Evolutionary conservation across 129 eudicot genomes (phyloP), one percentile per base, ranked within the genome.

Genomic region (Lonicera japonica): DNA sequence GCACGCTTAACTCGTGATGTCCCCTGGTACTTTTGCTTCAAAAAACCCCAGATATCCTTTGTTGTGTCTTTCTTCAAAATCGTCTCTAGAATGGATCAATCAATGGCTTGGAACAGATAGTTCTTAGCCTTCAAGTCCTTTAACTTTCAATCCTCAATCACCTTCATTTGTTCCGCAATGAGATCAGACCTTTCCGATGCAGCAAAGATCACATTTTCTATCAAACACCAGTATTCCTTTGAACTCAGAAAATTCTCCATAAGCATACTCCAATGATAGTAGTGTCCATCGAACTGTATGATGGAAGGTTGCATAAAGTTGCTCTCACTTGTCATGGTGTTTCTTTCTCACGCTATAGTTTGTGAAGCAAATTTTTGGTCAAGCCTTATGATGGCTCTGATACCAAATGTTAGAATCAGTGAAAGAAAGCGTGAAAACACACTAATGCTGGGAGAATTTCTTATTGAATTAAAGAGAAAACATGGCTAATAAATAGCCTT

Each of bases 11-110:
- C 39, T 8, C 61, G n/a, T 22, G 61, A 2, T 22, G 36, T 17
- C 8, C 55, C 55, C 22, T 57, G 61, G 25, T 57, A 57, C n/a
- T 57, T 57, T 9, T 57, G 24, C 41, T 57, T 24, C 43, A 12
- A 22, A 7, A 41, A 21, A 13, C 24, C 61, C 61, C 61, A 57
- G 22, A 57, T 21, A 23, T 57, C 40, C 36, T 57, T 57, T 22
- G 61, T 10, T 7, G 39, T 23, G 12, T 25, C 39, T 23, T 57
- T 57, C 29, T 23, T 11, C 12, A 57, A 23, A 10, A 57, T 24
- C 4, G 41, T 57, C 18, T 57, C 61, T 41, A 57, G 14, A n/a
- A 57, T 25, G 20, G 41, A 3, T 5, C 61, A 19, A 57, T 57
- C 61, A 14, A 57, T 57, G 8, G 61, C 61, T n/a, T 57, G 40